Conservation (phyloP, 2,329 filamentous ascomycete genomes). For the Alternaria dauci region DNA sequence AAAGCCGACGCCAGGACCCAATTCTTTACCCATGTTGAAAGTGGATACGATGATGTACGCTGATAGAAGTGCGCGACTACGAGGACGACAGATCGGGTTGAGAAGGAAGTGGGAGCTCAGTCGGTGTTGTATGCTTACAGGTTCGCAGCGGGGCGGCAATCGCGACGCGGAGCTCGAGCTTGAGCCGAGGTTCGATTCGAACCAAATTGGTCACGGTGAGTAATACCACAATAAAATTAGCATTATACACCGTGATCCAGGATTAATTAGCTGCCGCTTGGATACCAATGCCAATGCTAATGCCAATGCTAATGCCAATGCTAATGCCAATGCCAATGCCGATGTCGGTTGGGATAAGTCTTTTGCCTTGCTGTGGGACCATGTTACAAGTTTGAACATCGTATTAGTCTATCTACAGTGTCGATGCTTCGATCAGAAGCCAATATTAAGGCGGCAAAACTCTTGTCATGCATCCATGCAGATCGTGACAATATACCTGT, state of each 20-base stretch:
- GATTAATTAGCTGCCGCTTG: not conserved
- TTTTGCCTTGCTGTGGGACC: not conserved
- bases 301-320: slow-evolving; percentile 1
- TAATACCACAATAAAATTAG: slow-evolving; percentile 19
- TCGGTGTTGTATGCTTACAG: slow-evolving; percentile 20
- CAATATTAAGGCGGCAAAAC: slow-evolving; percentile 20
- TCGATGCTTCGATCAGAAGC: slow-evolving; percentile 15
- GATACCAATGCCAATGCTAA: not conserved
- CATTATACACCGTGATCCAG: not conserved
- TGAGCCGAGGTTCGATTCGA: slow-evolving; percentile 46
- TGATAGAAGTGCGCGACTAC: not conserved
- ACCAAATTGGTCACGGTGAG: slow-evolving; percentile 18
- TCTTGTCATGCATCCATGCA: slow-evolving; percentile 13
- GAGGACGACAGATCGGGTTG: not conserved
- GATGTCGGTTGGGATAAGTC: slow-evolving; percentile 5
- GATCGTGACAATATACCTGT: slow-evolving; percentile 22
- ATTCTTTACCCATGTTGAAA: slow-evolving; percentile 43
- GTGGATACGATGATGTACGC: not conserved
- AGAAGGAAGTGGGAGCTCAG: slow-evolving; percentile 5
- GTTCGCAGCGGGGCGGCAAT: slow-evolving; percentile 40
- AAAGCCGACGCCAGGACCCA: slow-evolving; percentile 70
- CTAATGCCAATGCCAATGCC: slow-evolving; percentile 2
- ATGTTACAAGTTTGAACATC: slow-evolving; percentile 3
- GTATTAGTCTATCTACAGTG: slow-evolving; percentile 28
- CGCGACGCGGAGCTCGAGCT: slow-evolving; percentile 33